phyloP scores from a whole-genome alignment of 2,329 filamentous ascomycete species.

The Arthrinium puccinioides region DNA sequence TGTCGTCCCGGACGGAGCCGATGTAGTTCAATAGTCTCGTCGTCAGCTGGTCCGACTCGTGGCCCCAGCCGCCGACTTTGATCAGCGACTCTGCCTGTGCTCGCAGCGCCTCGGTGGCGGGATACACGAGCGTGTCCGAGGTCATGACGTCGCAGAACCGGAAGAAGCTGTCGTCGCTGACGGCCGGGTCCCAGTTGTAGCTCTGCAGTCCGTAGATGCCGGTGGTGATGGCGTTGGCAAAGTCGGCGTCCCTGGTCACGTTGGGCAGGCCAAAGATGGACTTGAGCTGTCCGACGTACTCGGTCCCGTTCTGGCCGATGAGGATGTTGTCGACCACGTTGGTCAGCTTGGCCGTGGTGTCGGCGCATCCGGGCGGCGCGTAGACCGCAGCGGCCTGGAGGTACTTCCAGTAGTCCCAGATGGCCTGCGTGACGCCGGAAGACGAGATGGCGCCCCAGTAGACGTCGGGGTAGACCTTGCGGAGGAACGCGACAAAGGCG shows the following conservation, averaged over 20 bases:
- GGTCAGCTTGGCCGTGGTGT: slow-evolving; percentile 51
- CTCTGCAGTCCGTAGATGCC: slow-evolving; percentile 38
- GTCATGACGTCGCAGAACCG: slow-evolving; percentile 41
- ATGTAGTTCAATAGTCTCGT: slow-evolving; percentile 45
- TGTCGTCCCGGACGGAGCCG: slow-evolving; percentile 30
- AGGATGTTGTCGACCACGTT: slow-evolving; percentile 45
- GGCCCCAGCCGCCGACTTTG: slow-evolving; percentile 30
- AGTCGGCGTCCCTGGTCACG: slow-evolving; percentile 38
- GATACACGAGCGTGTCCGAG: slow-evolving; percentile 32
- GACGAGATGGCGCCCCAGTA: slow-evolving; percentile 77
- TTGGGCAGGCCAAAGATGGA: slow-evolving; percentile 37
- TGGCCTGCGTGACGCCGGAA: slow-evolving; percentile 70
- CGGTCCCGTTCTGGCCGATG: slow-evolving; percentile 26
- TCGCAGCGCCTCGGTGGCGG: slow-evolving; percentile 27
- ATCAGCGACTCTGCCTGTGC: slow-evolving; percentile 31
- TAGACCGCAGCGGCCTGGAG: slow-evolving; percentile 42
- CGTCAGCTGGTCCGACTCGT: slow-evolving; percentile 28
- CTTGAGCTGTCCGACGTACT: slow-evolving; percentile 36
- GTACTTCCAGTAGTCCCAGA: slow-evolving; percentile 69
- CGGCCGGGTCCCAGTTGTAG: slow-evolving; percentile 46
- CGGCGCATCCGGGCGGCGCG: slow-evolving; percentile 53
- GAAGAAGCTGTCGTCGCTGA: slow-evolving; percentile 33
- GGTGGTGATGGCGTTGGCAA: slow-evolving; percentile 32
- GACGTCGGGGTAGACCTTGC: slow-evolving; percentile 68
- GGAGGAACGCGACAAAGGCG: slow-evolving; percentile 68